A percentile compares a stretch with the other conserved stretches of the same genome.
These are phyloP conservation scores for Xylaria curta DNA, from an alignment of 495 filamentous ascomycete species.

Conservation along the genomic window DNA sequence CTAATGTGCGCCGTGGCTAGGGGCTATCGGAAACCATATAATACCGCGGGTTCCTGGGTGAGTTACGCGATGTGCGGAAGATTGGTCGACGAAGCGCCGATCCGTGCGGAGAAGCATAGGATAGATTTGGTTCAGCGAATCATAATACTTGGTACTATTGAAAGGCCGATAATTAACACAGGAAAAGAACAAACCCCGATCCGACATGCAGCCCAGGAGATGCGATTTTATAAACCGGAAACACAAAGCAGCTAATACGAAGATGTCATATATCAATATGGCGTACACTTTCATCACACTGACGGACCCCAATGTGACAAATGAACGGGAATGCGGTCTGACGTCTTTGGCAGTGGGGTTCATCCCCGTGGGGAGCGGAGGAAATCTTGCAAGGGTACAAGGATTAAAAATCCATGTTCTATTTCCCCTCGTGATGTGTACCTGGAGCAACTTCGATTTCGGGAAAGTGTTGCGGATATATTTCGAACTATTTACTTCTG, in stretches of 20 bases:
- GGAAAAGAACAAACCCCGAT: neutral
- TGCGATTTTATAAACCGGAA: neutral
- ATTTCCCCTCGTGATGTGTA: constrained; percentile 9
- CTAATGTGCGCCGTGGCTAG: neutral
- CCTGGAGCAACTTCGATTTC: constrained; percentile 20
- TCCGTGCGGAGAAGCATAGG: neutral
- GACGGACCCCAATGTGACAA: constrained; percentile 19
- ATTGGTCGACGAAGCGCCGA: constrained; percentile 9
- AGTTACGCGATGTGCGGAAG: neutral
- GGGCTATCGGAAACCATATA: neutral
- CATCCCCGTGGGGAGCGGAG: constrained; percentile 17
- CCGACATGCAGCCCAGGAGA: neutral
- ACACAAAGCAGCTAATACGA: neutral
- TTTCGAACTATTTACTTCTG: neutral
- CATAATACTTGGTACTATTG: neutral
- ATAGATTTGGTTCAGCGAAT: neutral
- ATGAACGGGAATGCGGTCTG: neutral
- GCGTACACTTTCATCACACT: neutral
- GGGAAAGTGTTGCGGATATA: constrained; percentile 1
- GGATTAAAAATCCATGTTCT: neutral
- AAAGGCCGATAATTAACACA: neutral
- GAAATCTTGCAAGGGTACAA: neutral
- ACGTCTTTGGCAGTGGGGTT: constrained; percentile 6
- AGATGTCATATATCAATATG: neutral
- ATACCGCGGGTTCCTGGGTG: neutral